Percentiles rank a stretch among this genome's conserved stretches.
Conservation (phyloP, 192 early-diverging fungal genomes). For the Coemansia aciculifera region DNA sequence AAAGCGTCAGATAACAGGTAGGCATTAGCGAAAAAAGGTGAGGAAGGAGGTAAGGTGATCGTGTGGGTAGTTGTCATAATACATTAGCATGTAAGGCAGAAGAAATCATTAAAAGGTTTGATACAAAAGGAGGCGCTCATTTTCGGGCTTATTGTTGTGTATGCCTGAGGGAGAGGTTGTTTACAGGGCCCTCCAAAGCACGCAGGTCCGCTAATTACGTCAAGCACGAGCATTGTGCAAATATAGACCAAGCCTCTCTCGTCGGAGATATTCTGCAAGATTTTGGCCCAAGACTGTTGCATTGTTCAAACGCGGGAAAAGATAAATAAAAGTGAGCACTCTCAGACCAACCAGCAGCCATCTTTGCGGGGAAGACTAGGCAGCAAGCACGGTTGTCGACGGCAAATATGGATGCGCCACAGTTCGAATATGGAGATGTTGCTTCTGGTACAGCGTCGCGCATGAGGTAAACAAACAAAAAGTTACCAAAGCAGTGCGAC, state of each 20-base stretch:
- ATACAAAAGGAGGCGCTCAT: background rate
- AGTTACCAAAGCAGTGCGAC: background rate
- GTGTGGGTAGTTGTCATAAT: background rate
- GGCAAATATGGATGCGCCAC: constrained; percentile 5
- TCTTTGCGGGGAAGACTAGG: background rate
- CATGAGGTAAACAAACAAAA: background rate
- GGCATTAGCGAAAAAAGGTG: too few relatives aligned
- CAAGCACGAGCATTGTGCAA: background rate
- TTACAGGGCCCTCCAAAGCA: background rate
- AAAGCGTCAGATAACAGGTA: background rate
- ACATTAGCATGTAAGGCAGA: background rate
- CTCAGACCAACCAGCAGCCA: background rate
- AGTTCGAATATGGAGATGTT: background rate
- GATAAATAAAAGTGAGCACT: background rate
- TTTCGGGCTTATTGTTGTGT: background rate
- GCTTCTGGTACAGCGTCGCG: background rate
- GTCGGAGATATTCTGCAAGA: constrained; percentile 11
- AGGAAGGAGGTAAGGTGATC: background rate
- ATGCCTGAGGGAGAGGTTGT: background rate
- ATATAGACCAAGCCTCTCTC: background rate
- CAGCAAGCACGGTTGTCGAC: background rate
- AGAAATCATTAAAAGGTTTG: background rate
- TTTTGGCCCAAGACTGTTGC: background rate
- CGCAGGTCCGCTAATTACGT: background rate
- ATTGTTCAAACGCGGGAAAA: background rate